Evolutionary conservation across 805 yeast species (phyloP).

Genomic region (Schwanniomyces polymorphus): DNA sequence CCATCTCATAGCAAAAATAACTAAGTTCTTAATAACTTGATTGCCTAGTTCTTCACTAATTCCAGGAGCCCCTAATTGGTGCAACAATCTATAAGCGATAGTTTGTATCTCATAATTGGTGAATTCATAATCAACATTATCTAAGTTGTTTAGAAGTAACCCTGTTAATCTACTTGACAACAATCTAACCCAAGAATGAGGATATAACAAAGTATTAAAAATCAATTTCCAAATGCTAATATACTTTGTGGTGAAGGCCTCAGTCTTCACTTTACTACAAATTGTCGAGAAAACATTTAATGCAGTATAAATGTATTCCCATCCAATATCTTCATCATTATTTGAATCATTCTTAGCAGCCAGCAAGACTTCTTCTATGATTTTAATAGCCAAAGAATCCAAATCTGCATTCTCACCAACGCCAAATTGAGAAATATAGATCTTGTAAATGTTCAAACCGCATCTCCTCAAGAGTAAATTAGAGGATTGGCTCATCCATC

Average conservation of each 20-base stretch:
- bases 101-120: constrained; percentile 57
- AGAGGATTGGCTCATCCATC: constrained; percentile 64
- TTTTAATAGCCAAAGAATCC: constrained; percentile 35
- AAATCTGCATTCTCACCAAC: constrained; percentile 35
- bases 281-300: constrained; percentile 51
- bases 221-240: constrained; percentile 51
- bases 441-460: constrained; percentile 70
- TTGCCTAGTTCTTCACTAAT: constrained; percentile 62
- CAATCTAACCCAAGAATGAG: constrained; percentile 90
- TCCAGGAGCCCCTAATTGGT: constrained; percentile 81
- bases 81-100: constrained; percentile 64
- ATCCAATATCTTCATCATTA: constrained; percentile 46
- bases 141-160: constrained; percentile 44
- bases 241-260: constrained; percentile 25
- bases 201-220: constrained; percentile 64
- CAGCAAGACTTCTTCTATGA: constrained; percentile 22
- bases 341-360: constrained; percentile 32
- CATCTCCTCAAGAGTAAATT: constrained; percentile 61
- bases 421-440: constrained; percentile 54
- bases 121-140: constrained; percentile 32
- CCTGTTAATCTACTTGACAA: constrained; percentile 62
- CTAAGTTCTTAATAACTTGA: constrained; percentile 67
- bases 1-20: constrained; percentile 64
- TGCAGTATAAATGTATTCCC: constrained; percentile 79
- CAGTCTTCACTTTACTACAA: constrained; percentile 35